These are phyloP conservation scores for Phaffia australis DNA, from an alignment of 768 basidiomycete genomes.

Conservation along the genomic window DNA sequence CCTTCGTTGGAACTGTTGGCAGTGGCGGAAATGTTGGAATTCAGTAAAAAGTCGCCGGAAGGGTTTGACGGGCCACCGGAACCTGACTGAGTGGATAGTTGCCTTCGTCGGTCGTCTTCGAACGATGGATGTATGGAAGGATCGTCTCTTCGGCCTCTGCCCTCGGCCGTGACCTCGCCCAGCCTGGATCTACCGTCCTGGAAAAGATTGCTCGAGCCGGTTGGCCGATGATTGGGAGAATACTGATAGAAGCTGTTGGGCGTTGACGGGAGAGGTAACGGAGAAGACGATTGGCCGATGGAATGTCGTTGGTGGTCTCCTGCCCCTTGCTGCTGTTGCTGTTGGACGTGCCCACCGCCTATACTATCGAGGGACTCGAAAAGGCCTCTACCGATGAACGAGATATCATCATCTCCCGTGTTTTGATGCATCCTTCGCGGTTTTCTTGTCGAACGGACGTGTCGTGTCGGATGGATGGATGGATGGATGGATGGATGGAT, in stretches of 20 bases:
- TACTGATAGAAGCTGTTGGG: background rate
- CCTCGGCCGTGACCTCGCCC: background rate
- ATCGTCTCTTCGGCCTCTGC: background rate
- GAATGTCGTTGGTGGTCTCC: background rate
- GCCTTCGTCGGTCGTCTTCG: background rate
- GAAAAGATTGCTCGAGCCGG: background rate
- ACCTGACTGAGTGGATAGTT: background rate
- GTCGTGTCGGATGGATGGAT: constrained; percentile 1
- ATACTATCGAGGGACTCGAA: constrained; percentile 20
- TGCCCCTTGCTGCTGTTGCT: background rate
- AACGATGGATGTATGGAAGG: background rate
- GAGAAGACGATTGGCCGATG: constrained; percentile 1
- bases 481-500: background rate
- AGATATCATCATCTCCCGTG: constrained; percentile 14
- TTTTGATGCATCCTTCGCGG: constrained; percentile 10
- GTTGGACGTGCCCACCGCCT: constrained; percentile 1
- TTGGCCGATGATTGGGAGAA: background rate
- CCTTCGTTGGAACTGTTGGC: constrained; percentile 15
- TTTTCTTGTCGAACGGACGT: background rate
- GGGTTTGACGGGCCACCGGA: constrained; percentile 5
- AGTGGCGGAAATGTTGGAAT: background rate
- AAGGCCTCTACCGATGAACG: constrained; percentile 21
- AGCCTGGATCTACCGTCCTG: background rate
- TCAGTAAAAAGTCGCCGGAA: constrained; percentile 22
- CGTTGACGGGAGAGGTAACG: background rate